Percentiles rank a stretch among this genome's conserved stretches.
phyloP scores from a whole-genome alignment of 768 basidiomycete genomes.

The Epithele typhae region DNA sequence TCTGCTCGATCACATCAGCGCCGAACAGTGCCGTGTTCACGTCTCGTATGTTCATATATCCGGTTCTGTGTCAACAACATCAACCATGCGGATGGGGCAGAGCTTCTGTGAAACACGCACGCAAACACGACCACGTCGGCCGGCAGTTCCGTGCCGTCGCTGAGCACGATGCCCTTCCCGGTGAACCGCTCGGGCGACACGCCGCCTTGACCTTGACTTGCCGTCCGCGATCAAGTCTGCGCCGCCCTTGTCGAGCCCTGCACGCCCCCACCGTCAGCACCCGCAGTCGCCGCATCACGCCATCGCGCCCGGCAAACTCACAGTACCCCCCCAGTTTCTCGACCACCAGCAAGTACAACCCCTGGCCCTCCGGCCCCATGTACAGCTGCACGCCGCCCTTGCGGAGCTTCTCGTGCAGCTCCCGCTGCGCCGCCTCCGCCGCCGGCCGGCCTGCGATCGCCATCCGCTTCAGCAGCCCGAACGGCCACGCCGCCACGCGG shows the following conservation, averaged over 20 bases:
- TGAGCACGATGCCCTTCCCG: conserved; percentile 16
- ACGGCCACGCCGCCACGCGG: conserved; percentile 31
- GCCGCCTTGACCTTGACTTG: conserved; percentile 45
- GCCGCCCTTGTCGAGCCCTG: conserved; percentile 31
- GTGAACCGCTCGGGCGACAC: conserved; percentile 25
- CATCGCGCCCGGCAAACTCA: no score
- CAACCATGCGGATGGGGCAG: no score
- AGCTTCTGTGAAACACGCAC: conserved; percentile 13
- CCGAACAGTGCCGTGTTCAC: conserved; percentile 31
- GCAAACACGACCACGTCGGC: conserved; percentile 27
- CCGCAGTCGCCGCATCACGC: not conserved
- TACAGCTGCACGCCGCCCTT: conserved; percentile 34
- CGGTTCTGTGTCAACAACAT: conserved; percentile 22
- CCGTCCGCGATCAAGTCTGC: conserved; percentile 44
- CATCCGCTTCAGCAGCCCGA: conserved; percentile 2
- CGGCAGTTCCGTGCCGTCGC: conserved; percentile 19
- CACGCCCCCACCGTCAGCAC: not conserved
- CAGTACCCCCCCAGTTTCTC: conserved; percentile 26
- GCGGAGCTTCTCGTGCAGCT: conserved; percentile 34
- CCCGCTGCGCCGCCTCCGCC: conserved; percentile 22
- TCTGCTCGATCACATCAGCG: conserved; percentile 29
- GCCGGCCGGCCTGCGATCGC: conserved; percentile 5
- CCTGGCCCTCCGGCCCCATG: conserved; percentile 35
- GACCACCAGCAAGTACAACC: conserved; percentile 29
- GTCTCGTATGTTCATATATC: conserved; percentile 30